Conservation (phyloP, 2,329 filamentous ascomycete species). For the Phoma sp. region DNA sequence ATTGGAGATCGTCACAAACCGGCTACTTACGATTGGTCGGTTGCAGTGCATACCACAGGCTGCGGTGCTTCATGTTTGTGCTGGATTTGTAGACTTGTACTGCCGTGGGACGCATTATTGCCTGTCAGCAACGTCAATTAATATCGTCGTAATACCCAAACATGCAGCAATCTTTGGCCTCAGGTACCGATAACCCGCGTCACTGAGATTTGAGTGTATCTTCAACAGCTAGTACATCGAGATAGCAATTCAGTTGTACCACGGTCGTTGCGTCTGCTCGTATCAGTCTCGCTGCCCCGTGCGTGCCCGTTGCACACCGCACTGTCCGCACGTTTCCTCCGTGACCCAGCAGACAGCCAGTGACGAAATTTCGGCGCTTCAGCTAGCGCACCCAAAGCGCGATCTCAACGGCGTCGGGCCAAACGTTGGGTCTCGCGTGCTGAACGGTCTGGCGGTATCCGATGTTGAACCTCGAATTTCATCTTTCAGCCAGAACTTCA, state of each 20-base stretch:
- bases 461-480: slow-evolving; percentile 2
- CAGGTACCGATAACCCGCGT: slow-evolving; percentile 6
- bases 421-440: slow-evolving; percentile 17
- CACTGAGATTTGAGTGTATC: slow-evolving; percentile 1
- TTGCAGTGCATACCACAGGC: slow-evolving; percentile 7
- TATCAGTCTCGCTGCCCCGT: slow-evolving; percentile 1
- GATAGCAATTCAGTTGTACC: slow-evolving; percentile 1
- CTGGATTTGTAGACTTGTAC: not conserved
- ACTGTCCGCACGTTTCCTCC: slow-evolving; percentile 3
- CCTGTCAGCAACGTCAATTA: slow-evolving; percentile 17
- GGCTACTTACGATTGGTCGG: slow-evolving; percentile 3
- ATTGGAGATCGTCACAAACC: not conserved
- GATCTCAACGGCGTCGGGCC: slow-evolving; percentile 17
- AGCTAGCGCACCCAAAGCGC: slow-evolving; percentile 17
- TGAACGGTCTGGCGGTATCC: slow-evolving; percentile 7
- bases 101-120: slow-evolving; percentile 4
- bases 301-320: slow-evolving; percentile 14
- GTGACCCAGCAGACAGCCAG: not conserved
- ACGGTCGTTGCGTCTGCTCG: slow-evolving; percentile 7
- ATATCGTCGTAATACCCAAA: not conserved
- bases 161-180: not conserved
- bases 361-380: slow-evolving; percentile 13
- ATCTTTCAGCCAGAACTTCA: not conserved
- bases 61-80: slow-evolving; percentile 2
- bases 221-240: not conserved